Evolutionary conservation across 1,139 yeast species (phyloP), one percentile per base, ranked within the genome.

Genomic region (Kluyveromyces marxianus): DNA sequence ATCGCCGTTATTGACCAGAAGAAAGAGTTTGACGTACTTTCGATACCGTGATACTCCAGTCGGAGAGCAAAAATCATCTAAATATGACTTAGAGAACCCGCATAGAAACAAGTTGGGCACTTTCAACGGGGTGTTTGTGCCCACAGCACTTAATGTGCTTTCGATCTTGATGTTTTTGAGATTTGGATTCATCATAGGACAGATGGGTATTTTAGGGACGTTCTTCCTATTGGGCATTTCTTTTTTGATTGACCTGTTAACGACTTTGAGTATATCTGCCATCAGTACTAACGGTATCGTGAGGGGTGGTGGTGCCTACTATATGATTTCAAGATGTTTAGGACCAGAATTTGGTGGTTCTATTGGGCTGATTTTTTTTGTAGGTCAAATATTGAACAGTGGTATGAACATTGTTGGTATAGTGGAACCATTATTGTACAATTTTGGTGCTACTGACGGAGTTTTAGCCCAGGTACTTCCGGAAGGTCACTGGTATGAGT

Each of bases 271-370:
- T 35, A 76, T 84, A 48, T 79, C 87, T 51, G 92, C 92, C 3
- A 84, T 84, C 48, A 83, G 89, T 2, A 84, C 94, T 3, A 84
- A 84, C 60, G 94, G 94, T 28, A 83, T 87, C 0, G 92, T 84
- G 8, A 75, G 82, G 57, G 92, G 92, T 27, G 94, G 94, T 14
- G 94, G 94, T 30, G 90, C 92, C 0, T 84, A 84, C 59, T 83
- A 82, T 55, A 84, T 84, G 90, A 81, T 84, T 39, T 81, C 88
- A 14, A 68, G 94, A 57, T 80, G 88, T 36, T 66, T 84, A 51
- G 94, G 94, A 0, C 90, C 89, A 2, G 94, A 84, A 57, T 84
- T 84, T 63, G 94, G 94, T 32, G 92, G 92, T 3, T 82, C 92
- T 2, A 83, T 84, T 50, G 94, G 94, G 0, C 69, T 84, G 33